Conservation (phyloP, 2,329 filamentous ascomycete genomes). For the Colletotrichum navitas region DNA sequence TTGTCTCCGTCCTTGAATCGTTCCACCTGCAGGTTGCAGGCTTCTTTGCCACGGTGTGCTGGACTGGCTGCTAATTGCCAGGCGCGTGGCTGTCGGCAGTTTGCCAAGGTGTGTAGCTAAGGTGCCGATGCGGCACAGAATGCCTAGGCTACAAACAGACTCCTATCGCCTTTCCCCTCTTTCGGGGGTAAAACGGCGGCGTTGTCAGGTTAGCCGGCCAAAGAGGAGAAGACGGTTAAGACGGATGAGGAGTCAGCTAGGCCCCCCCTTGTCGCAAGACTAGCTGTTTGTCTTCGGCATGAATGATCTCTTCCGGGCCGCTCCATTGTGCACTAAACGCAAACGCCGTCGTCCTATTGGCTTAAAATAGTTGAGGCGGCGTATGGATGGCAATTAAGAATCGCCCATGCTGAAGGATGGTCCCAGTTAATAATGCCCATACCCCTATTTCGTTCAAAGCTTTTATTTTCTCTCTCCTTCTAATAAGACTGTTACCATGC, state of each 20-base stretch:
- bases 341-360: slow-evolving; percentile 19
- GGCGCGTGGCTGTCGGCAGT: slow-evolving; percentile 25
- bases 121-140: slow-evolving; percentile 27
- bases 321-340: slow-evolving; percentile 12
- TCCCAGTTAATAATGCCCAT: background rate
- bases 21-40: slow-evolving; percentile 2
- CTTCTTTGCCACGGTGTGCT: slow-evolving; percentile 1
- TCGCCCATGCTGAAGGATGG: slow-evolving; percentile 7
- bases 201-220: background rate
- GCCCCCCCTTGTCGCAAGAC: background rate
- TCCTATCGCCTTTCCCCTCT: background rate
- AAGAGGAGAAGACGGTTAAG: background rate
- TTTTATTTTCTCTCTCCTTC: background rate
- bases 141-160: background rate
- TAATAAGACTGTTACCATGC: background rate
- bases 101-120: slow-evolving; percentile 27
- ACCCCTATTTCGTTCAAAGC: background rate
- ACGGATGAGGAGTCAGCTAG: background rate
- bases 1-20: background rate
- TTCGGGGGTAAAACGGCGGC: background rate
- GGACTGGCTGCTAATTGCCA: slow-evolving; percentile 9
- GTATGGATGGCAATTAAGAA: background rate
- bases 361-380: background rate
- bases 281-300: background rate
- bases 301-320: slow-evolving; percentile 9